Evolutionary conservation across 192 early-diverging fungal genomes (phyloP).

Genomic region (Backusella tuberculispora): DNA sequence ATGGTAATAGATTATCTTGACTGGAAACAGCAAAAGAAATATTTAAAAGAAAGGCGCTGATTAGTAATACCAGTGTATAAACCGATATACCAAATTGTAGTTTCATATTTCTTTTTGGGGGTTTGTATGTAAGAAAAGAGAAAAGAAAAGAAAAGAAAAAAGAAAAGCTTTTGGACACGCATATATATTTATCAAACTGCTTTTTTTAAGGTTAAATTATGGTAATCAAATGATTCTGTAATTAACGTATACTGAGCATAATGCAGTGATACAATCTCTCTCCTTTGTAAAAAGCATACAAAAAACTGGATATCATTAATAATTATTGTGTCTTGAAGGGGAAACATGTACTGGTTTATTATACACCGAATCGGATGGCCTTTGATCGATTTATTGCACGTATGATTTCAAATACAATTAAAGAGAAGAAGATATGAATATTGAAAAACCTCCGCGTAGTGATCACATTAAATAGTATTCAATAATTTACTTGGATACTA

Average conservation of each 20-base stretch:
- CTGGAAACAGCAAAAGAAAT: background rate
- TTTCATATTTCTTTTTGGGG: background rate
- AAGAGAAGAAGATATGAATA: no score
- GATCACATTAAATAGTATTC: no score
- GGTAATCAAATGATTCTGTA: no score
- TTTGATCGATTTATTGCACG: background rate
- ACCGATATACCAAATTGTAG: background rate
- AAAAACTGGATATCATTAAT: background rate
- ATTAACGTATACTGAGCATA: background rate
- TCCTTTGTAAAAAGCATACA: background rate
- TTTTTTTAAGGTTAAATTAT: no score
- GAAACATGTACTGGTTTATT: background rate
- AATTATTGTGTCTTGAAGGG: background rate
- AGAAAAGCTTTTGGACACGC: no score
- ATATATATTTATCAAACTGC: no score
- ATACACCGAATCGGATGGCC: background rate
- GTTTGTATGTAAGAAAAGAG: no score
- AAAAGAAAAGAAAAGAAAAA: no score
- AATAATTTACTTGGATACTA: no score
- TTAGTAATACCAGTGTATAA: background rate
- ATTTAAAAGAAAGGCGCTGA: background rate
- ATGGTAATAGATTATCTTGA: background rate
- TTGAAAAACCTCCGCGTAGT: no score
- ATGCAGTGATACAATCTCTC: background rate
- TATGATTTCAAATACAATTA: background rate